phyloP scores from a whole-genome alignment of 495 filamentous ascomycete genomes.

The Penicillium daleae region DNA sequence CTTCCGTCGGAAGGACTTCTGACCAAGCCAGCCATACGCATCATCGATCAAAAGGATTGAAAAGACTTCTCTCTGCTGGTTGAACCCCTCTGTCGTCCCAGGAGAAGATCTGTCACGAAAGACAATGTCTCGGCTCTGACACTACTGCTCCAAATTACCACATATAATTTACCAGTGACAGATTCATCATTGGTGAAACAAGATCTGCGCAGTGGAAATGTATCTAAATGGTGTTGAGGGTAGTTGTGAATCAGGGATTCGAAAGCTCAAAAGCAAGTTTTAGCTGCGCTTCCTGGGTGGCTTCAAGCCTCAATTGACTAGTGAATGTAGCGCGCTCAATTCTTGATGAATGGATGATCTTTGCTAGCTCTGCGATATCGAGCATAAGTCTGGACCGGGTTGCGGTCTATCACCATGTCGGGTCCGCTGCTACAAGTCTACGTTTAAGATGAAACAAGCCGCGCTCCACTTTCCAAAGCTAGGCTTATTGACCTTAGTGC shows the following conservation, averaged over 20 bases:
- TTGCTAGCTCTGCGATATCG: not conserved
- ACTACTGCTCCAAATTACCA: not conserved
- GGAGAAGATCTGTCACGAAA: no score
- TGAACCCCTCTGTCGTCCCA: slow-evolving; percentile 8
- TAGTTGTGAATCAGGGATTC: not conserved
- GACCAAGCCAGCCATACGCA: not conserved
- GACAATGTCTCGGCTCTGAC: not conserved
- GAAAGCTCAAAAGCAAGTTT: not conserved
- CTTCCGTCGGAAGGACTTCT: not conserved
- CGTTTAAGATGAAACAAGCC: slow-evolving; percentile 26
- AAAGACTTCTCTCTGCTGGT: slow-evolving; percentile 10
- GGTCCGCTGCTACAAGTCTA: slow-evolving; percentile 15
- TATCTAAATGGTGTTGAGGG: slow-evolving; percentile 5
- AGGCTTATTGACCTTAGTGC: slow-evolving; percentile 12
- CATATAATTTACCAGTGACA: not conserved
- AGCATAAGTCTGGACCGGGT: slow-evolving; percentile 7
- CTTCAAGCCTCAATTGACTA: not conserved
- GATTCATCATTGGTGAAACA: slow-evolving; percentile 9
- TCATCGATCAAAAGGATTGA: not conserved
- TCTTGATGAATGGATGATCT: not conserved
- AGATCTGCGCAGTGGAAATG: slow-evolving; percentile 6
- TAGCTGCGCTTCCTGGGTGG: not conserved
- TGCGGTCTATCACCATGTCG: not conserved
- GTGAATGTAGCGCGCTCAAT: not conserved
- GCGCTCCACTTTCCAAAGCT: slow-evolving; percentile 18